Conservation (phyloP, 805 yeast genomes). For the Lipomyces mesembrius region DNA sequence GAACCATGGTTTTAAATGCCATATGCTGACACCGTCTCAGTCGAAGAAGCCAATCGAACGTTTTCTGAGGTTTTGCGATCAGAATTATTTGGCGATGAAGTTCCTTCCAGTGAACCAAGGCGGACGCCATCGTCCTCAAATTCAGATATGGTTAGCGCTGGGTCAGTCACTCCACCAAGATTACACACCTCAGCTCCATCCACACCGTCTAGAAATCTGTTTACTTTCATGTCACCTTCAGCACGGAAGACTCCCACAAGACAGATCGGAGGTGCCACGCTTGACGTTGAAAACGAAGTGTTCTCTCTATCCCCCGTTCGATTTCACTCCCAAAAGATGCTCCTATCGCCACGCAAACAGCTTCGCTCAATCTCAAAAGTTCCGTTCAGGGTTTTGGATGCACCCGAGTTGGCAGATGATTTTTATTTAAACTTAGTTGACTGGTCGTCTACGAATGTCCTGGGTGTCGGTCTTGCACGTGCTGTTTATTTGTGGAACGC, state of each 20-base stretch:
- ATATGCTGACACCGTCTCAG: slow-evolving; percentile 41
- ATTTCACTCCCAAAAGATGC: slow-evolving; percentile 77
- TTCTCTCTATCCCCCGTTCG: slow-evolving; percentile 87
- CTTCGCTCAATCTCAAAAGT: slow-evolving; percentile 79
- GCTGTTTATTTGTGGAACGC: slow-evolving; percentile 93
- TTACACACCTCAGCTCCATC: slow-evolving; percentile 43
- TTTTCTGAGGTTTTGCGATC: slow-evolving; percentile 85
- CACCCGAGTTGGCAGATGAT: slow-evolving; percentile 93
- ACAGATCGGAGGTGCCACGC: slow-evolving; percentile 25
- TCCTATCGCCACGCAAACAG: slow-evolving; percentile 81
- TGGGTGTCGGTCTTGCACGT: slow-evolving; percentile 89
- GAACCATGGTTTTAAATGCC: slow-evolving; percentile 6
- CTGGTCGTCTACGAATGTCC: slow-evolving; percentile 88
- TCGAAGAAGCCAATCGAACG: slow-evolving; percentile 83
- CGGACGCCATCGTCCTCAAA: slow-evolving; percentile 42
- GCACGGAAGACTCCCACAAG: slow-evolving; percentile 53
- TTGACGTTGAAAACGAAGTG: slow-evolving; percentile 69
- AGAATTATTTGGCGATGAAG: slow-evolving; percentile 87
- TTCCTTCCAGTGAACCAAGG: slow-evolving; percentile 52
- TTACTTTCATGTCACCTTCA: slow-evolving; percentile 74
- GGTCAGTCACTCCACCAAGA: slow-evolving; percentile 33
- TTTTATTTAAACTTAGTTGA: slow-evolving; percentile 90
- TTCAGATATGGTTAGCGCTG: slow-evolving; percentile 15
- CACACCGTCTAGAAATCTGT: slow-evolving; percentile 58
- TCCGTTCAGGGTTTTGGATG: slow-evolving; percentile 92